These are phyloP conservation scores for Monosporascus sp. DNA, from an alignment of 2,329 filamentous ascomycete genomes.

Conservation along the genomic window DNA sequence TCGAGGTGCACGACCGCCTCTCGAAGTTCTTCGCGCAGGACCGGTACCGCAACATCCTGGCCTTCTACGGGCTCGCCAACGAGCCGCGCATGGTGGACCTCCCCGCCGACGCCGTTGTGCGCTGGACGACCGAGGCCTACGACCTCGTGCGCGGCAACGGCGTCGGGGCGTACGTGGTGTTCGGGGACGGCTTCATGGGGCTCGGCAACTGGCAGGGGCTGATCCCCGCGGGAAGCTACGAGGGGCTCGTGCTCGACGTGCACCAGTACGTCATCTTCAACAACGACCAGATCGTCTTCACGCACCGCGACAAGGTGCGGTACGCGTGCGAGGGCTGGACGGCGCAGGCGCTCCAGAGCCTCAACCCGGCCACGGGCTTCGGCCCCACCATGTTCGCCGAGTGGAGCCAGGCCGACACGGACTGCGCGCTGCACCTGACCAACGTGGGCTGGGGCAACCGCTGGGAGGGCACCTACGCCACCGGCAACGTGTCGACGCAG, in stretches of 20 bases:
- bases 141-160: conserved; percentile 71
- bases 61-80: conserved; percentile 91
- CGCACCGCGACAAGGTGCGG: conserved; percentile 76
- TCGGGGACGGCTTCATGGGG: conserved; percentile 93
- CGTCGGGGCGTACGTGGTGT: conserved; percentile 66
- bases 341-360: conserved; percentile 66
- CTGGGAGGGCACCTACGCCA: conserved; percentile 83
- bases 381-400: conserved; percentile 93
- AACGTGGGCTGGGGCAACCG: conserved; percentile 84
- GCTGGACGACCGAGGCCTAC: conserved; percentile 75
- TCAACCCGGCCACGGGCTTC: conserved; percentile 72
- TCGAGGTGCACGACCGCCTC: conserved; percentile 82
- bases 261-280: conserved; percentile 99
- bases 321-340: conserved; percentile 90
- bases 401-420: conserved; percentile 96
- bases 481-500: conserved; percentile 54
- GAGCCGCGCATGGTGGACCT: conserved; percentile 85
- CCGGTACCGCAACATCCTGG: conserved; percentile 85
- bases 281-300: conserved; percentile 73
- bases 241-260: conserved; percentile 82
- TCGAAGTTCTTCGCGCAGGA: conserved; percentile 90
- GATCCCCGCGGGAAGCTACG: conserved; percentile 59
- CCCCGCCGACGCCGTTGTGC: conserved; percentile 58
- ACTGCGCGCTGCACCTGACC: conserved; percentile 83
- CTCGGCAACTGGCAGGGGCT: conserved; percentile 80